Percentiles rank a stretch among this genome's conserved stretches.
Evolutionary conservation across 176 grass and related monocot genomes (phyloP).

Genomic region (Olyra latifolia): DNA sequence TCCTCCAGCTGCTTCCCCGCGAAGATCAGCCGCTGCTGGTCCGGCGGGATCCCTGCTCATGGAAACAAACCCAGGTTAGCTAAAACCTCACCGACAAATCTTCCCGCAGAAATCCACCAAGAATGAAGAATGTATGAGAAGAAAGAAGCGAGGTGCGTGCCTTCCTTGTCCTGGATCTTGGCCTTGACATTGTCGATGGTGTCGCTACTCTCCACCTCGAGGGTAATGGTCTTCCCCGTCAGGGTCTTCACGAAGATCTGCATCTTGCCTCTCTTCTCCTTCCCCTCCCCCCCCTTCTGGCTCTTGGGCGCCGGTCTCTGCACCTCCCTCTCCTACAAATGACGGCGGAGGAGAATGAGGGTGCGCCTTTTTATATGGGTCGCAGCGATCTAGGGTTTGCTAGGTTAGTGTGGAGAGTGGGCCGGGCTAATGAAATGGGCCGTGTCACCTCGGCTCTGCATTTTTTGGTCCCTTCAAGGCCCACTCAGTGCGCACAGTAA

Average conservation of each 20-base stretch:
- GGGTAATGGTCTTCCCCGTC: constrained; percentile 95
- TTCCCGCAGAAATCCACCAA: neutral
- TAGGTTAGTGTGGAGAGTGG: no score
- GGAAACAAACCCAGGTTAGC: neutral
- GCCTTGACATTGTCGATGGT: constrained; percentile 98
- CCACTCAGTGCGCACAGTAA: no score
- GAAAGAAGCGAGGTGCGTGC: neutral
- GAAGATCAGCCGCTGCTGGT: constrained; percentile 88
- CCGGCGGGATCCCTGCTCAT: constrained; percentile 66
- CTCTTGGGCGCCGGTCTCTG: neutral
- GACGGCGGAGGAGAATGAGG: neutral
- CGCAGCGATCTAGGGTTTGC: constrained; percentile 42
- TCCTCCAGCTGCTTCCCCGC: constrained; percentile 83
- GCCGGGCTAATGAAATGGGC: no score
- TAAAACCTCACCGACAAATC: no score
- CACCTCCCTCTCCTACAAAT: neutral
- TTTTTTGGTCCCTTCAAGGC: no score
- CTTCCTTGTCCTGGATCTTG: constrained; percentile 92
- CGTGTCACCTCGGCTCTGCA: no score
- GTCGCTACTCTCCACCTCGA: constrained; percentile 98
- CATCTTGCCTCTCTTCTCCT: constrained; percentile 37
- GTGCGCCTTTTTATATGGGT: constrained; percentile 1
- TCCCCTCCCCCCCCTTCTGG: neutral
- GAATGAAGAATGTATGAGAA: neutral
- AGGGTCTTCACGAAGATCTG: constrained; percentile 96